A percentile compares a stretch with the other conserved stretches of the same genome.
phyloP scores from a whole-genome alignment of 768 basidiomycete genomes.

The Postia placenta region DNA sequence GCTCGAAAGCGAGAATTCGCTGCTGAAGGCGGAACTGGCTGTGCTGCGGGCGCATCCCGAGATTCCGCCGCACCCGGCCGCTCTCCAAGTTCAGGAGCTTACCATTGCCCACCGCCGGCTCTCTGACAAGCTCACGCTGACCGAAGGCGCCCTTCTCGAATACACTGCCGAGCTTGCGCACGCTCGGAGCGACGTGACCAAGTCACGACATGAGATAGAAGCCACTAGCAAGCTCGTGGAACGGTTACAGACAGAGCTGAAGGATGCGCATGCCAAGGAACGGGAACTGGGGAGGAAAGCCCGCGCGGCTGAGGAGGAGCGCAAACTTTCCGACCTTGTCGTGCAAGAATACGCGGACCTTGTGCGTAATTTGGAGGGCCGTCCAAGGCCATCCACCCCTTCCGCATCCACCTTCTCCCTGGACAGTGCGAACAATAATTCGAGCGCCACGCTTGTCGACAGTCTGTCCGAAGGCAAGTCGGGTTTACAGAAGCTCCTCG shows the following conservation, averaged over 20 bases:
- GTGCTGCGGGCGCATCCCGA: slow-evolving; percentile 51
- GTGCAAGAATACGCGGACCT: slow-evolving; percentile 72
- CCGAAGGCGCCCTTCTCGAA: slow-evolving; percentile 48
- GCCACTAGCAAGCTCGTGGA: slow-evolving; percentile 52
- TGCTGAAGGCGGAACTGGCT: slow-evolving; percentile 48
- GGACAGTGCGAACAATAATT: slow-evolving; percentile 4
- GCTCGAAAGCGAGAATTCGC: slow-evolving; percentile 55
- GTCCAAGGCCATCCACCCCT: slow-evolving; percentile 22
- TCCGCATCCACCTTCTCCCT: slow-evolving; percentile 8
- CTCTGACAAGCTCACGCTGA: slow-evolving; percentile 59
- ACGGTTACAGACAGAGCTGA: slow-evolving; percentile 46
- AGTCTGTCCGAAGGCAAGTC: slow-evolving; percentile 42
- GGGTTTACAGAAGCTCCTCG: slow-evolving; percentile 41
- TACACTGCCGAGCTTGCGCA: slow-evolving; percentile 43
- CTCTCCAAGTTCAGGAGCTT: slow-evolving; percentile 43
- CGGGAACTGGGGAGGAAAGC: slow-evolving; percentile 41
- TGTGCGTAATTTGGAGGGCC: slow-evolving; percentile 57
- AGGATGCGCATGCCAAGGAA: slow-evolving; percentile 44
- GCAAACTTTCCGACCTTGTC: slow-evolving; percentile 55
- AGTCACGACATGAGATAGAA: slow-evolving; percentile 37
- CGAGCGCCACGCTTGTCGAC: slow-evolving; percentile 15
- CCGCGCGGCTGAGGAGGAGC: slow-evolving; percentile 48
- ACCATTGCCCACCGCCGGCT: slow-evolving; percentile 63
- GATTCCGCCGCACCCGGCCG: slow-evolving; percentile 30
- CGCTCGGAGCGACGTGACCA: slow-evolving; percentile 36